Conservation (phyloP, 1,284 basidiomycete species). For the Tilletia indica region DNA sequence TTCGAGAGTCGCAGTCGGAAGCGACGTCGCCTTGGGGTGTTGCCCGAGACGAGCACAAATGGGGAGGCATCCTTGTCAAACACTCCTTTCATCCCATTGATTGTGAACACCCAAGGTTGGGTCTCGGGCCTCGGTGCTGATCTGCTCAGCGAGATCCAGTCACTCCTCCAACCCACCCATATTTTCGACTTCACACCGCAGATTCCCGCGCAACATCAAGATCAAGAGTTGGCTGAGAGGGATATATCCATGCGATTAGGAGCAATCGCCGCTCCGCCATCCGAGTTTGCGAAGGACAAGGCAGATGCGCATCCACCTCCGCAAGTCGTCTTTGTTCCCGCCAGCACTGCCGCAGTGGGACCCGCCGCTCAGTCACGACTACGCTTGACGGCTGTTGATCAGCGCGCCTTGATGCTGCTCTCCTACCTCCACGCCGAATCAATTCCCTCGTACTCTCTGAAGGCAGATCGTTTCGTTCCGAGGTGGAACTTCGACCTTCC, state of each 20-base stretch:
- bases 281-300: neutral
- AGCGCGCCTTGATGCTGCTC: conserved; percentile 33
- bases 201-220: neutral
- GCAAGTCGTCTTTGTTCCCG: neutral
- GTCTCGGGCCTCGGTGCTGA: conserved; percentile 87
- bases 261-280: neutral
- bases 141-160: conserved; percentile 70
- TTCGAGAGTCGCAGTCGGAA: conserved; percentile 3
- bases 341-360: neutral
- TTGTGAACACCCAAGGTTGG: conserved; percentile 98
- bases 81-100: conserved; percentile 63
- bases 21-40: neutral
- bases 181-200: conserved; percentile 63
- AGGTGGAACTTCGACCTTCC: conserved; percentile 72
- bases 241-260: no score
- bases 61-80: neutral
- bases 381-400: conserved; percentile 35
- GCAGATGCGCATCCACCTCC: neutral
- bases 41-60: neutral
- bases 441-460: no score
- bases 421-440: conserved; percentile 41
- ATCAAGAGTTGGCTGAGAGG: neutral
- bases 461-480: neutral
- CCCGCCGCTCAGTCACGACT: neutral
- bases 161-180: conserved; percentile 66